A percentile compares a stretch with the other conserved stretches of the same genome.
Conservation (phyloP, 805 yeast species). For the Isabelozyma pseudorhagii region DNA sequence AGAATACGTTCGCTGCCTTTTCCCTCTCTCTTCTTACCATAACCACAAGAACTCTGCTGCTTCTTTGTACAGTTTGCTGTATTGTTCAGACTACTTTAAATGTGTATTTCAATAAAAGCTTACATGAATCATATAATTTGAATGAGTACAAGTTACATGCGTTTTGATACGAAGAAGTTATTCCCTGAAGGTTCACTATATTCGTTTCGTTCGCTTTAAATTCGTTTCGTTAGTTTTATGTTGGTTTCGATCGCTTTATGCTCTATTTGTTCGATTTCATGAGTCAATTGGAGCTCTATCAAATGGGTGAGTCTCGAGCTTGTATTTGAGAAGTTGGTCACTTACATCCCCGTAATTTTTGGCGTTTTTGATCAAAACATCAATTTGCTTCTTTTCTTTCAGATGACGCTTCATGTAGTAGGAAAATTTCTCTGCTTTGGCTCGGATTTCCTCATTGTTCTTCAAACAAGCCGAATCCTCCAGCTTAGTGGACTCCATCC, state of each 20-base stretch:
- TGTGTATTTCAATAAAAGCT: too few species aligned
- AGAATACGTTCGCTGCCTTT: too few species aligned
- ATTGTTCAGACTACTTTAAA: too few species aligned
- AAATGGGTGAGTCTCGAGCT: not conserved
- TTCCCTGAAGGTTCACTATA: too few species aligned
- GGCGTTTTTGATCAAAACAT: not conserved
- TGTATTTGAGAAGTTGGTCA: not conserved
- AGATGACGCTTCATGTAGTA: not conserved
- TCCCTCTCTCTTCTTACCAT: too few species aligned
- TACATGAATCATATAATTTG: too few species aligned
- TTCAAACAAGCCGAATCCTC: conserved; percentile 9
- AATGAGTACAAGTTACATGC: too few species aligned
- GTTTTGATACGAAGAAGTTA: too few species aligned
- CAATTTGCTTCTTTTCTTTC: not conserved
- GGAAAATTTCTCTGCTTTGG: not conserved
- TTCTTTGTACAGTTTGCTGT: too few species aligned
- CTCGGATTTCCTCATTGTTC: not conserved
- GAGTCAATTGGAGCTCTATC: not conserved
- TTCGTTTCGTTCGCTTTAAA: too few species aligned
- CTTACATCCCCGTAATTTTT: not conserved
- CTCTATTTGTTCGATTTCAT: not conserved
- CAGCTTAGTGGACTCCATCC: conserved; percentile 2
- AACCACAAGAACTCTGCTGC: too few species aligned
- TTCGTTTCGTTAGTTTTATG: too few species aligned
- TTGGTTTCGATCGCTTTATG: not conserved